Base-by-base conservation (phyloP, 805 yeast genomes). In the Kazachstania africana region DNA sequence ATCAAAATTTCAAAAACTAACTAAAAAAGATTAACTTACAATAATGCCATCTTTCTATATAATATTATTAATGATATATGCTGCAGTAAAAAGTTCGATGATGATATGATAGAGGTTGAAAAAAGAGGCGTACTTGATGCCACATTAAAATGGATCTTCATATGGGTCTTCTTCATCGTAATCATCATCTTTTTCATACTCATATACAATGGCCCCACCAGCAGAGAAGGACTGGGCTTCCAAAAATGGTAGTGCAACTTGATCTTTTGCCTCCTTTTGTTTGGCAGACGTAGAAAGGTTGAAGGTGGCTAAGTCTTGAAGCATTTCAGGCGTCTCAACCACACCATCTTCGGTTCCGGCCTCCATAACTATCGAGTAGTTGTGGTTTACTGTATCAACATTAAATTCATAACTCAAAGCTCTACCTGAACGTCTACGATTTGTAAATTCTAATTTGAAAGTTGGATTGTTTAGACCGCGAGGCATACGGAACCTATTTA, bases 91-190 rank as follows among this genome's bases (percentile, higher is more conserved):
- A n/a, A n/a, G n/a, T n/a, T n/a, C n/a, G n/a, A n/a, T n/a, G n/a
- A n/a, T n/a, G n/a, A n/a, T n/a, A n/a, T n/a, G n/a, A n/a, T n/a
- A n/a, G n/a, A n/a, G n/a, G n/a, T n/a, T n/a, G n/a, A n/a, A n/a
- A n/a, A n/a, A n/a, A n/a, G n/a, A n/a, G n/a, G n/a, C n/a, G n/a
- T n/a, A n/a, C n/a, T n/a, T n/a, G n/a, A n/a, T n/a, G n/a, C n/a
- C n/a, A n/a, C 22, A 19, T 19, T 19, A 85, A 48, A 84, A 85
- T 5, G 97, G 97, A 50, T 88, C 97, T 52, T 88, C 98, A 48
- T 77, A 88, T 0, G 97, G 96, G 56, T 88, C 98, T 45, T 91
- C 97, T 53, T 88, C 98, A 49, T 88, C 98, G 50, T 87, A 88
- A 55, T 88, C 98, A 53, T 88, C 98, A 54, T 88, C 97, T 50